These are phyloP conservation scores for Amanita subjunquillea DNA, from an alignment of 768 basidiomycete genomes.

Conservation along the genomic window DNA sequence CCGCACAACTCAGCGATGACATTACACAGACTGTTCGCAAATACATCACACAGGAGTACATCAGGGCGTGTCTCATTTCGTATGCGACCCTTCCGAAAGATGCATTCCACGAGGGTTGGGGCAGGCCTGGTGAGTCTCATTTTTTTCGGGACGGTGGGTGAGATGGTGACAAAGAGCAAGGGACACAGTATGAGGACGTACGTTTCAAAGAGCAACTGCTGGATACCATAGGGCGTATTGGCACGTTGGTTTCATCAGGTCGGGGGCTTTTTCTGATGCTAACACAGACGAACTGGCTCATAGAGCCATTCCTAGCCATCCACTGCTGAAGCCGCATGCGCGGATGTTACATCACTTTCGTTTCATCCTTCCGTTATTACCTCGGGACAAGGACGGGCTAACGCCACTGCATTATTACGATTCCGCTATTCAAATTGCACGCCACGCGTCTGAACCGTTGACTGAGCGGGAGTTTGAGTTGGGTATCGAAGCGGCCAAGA, in stretches of 20 bases:
- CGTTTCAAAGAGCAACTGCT: constrained; percentile 62
- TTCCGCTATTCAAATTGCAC: constrained; percentile 62
- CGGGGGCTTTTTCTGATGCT: neutral
- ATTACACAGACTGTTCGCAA: constrained; percentile 44
- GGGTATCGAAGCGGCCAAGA: constrained; percentile 50
- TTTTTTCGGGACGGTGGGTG: neutral
- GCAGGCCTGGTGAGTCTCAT: constrained; percentile 43
- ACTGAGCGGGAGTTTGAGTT: constrained; percentile 57
- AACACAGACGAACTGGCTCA: constrained; percentile 56
- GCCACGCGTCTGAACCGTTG: constrained; percentile 48
- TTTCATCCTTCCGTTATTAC: constrained; percentile 57
- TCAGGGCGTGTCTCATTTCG: constrained; percentile 61
- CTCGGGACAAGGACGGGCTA: constrained; percentile 49
- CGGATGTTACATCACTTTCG: constrained; percentile 78
- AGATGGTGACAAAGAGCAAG: constrained; percentile 17
- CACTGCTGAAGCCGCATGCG: constrained; percentile 55
- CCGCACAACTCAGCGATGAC: neutral
- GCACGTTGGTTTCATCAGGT: constrained; percentile 26
- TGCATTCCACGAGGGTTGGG: constrained; percentile 66
- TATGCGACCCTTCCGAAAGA: constrained; percentile 64
- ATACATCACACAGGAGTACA: constrained; percentile 65
- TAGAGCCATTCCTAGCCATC: constrained; percentile 63
- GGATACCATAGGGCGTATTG: constrained; percentile 60
- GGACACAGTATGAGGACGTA: constrained; percentile 48
- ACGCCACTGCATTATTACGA: constrained; percentile 70